phyloP scores from a whole-genome alignment of 2,329 filamentous ascomycete species.

The Trichothecium sympodiale region DNA sequence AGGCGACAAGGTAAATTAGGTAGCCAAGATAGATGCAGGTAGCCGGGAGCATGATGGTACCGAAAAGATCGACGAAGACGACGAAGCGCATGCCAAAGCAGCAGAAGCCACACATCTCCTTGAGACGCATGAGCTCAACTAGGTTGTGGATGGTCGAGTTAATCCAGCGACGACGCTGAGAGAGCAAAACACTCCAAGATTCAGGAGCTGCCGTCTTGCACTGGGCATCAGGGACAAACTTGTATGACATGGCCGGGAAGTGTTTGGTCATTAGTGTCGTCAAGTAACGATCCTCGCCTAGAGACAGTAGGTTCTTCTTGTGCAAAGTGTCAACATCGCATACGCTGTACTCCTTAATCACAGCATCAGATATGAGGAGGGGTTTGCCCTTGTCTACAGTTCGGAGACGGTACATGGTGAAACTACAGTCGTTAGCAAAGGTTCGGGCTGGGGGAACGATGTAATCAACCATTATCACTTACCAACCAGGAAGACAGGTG shows the following conservation, averaged over 20 bases:
- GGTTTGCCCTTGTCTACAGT: slow-evolving; percentile 91
- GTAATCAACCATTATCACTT: too few species aligned
- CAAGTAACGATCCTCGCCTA: slow-evolving; percentile 93
- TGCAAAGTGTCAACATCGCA: slow-evolving; percentile 89
- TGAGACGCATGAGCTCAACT: slow-evolving; percentile 77
- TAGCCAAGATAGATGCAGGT: slow-evolving; percentile 81
- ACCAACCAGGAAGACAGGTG: slow-evolving; percentile 98
- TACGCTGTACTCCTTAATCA: slow-evolving; percentile 82
- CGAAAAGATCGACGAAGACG: slow-evolving; percentile 86
- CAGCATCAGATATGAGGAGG: slow-evolving; percentile 79
- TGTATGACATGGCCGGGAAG: slow-evolving; percentile 91
- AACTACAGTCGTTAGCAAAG: slow-evolving; percentile 49
- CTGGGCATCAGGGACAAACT: slow-evolving; percentile 88
- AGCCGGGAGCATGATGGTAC: slow-evolving; percentile 83
- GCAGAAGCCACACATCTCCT: slow-evolving; percentile 97
- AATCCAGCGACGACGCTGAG: slow-evolving; percentile 98
- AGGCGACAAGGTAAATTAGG: slow-evolving; percentile 70
- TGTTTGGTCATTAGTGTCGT: slow-evolving; percentile 98
- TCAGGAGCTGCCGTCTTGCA: slow-evolving; percentile 91
- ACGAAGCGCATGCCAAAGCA: slow-evolving; percentile 97
- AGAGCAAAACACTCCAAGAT: slow-evolving; percentile 85
- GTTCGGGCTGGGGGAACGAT: not conserved
- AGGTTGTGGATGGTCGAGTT: slow-evolving; percentile 98
- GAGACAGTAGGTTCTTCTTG: slow-evolving; percentile 87
- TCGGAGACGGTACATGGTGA: slow-evolving; percentile 95